A percentile compares a stretch with the other conserved stretches of the same genome.
phyloP scores from a whole-genome alignment of 2,329 filamentous ascomycete genomes.

The Triangularia verruculosa region DNA sequence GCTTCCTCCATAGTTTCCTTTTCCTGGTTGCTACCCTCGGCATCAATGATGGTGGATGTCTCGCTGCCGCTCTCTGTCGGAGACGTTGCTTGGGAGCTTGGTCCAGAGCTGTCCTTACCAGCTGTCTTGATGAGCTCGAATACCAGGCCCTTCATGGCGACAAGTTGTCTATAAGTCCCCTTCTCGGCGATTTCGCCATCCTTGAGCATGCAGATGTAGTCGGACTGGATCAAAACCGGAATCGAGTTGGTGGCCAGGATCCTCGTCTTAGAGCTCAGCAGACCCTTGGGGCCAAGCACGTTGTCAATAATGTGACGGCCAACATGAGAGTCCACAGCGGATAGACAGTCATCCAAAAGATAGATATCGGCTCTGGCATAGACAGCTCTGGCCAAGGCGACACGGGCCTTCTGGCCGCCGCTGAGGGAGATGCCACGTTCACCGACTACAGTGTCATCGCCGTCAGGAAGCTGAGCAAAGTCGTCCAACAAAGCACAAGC shows the following conservation, averaged over 20 bases:
- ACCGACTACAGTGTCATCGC: constrained; percentile 93
- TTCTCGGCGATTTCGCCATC: constrained; percentile 81
- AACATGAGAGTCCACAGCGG: constrained; percentile 97
- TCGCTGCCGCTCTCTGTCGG: constrained; percentile 49
- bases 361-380: constrained; percentile 97
- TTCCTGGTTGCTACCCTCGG: constrained; percentile 46
- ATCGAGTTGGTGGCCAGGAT: constrained; percentile 96
- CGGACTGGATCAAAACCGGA: constrained; percentile 80
- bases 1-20: constrained; percentile 71
- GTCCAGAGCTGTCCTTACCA: constrained; percentile 52
- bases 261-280: constrained; percentile 81
- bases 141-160: constrained; percentile 92
- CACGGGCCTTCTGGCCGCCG: constrained; percentile 90
- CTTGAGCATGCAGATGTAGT: constrained; percentile 81
- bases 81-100: constrained; percentile 34
- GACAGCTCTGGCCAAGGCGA: constrained; percentile 88
- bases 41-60: constrained; percentile 56
- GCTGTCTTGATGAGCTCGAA: constrained; percentile 78
- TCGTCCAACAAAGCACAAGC: constrained; percentile 90
- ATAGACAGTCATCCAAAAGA: constrained; percentile 88
- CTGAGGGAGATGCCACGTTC: constrained; percentile 95
- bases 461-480: constrained; percentile 87
- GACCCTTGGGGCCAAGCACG: constrained; percentile 79
- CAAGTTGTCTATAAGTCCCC: constrained; percentile 85
- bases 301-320: constrained; percentile 92